Evolutionary conservation across 805 yeast genomes (phyloP).

Genomic region (Teunomyces stri): DNA sequence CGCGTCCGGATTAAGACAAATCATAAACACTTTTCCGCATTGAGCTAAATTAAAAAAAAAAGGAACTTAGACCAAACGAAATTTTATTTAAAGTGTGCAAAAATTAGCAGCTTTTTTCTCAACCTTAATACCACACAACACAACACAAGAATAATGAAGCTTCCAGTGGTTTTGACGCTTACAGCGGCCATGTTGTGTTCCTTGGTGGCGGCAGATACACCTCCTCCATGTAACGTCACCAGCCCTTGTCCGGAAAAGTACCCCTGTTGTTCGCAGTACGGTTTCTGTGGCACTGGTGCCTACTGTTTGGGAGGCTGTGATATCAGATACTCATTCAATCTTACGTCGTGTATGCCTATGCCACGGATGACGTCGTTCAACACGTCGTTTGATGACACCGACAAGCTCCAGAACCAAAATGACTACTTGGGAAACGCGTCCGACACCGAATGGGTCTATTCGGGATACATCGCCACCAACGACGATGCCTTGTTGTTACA

Average conservation of each 20-base stretch:
- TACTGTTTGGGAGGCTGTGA: constrained; percentile 89
- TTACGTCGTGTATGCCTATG: constrained; percentile 79
- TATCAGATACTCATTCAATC: constrained; percentile 62
- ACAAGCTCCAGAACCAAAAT: constrained; percentile 20
- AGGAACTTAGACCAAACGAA: not conserved
- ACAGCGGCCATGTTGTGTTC: not conserved
- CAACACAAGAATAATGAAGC: not conserved
- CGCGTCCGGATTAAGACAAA: not conserved
- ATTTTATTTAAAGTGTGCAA: not conserved
- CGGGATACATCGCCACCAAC: constrained; percentile 50
- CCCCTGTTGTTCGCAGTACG: constrained; percentile 88
- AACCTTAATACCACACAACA: not conserved
- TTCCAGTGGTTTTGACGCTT: not conserved
- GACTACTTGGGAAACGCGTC: constrained; percentile 69
- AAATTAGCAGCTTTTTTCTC: not conserved
- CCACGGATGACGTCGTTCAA: constrained; percentile 62
- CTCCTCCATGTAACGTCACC: constrained; percentile 49
- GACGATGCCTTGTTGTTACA: constrained; percentile 61
- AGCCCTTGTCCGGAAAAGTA: constrained; percentile 64
- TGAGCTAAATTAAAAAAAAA: constrained; percentile 1
- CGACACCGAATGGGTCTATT: constrained; percentile 66
- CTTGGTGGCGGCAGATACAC: constrained; percentile 5
- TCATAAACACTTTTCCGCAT: not conserved
- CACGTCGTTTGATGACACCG: constrained; percentile 40
- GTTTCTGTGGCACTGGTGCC: constrained; percentile 74